phyloP scores from a whole-genome alignment of 441 rosid genomes.

The Gossypium lobatum region DNA sequence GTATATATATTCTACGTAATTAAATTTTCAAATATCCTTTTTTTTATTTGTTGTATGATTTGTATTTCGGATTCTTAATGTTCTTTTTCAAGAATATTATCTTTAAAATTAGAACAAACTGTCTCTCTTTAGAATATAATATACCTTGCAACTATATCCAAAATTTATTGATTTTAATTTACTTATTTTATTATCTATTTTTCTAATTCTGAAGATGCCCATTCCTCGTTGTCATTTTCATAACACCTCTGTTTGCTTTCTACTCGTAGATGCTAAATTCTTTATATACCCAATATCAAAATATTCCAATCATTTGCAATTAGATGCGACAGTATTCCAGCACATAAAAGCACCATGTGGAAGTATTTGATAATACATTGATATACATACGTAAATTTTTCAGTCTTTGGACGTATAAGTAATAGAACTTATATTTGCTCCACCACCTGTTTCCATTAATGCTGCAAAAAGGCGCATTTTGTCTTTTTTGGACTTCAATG shows the following conservation, averaged over 20 bases:
- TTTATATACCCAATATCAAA: background rate
- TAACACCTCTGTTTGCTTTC: background rate
- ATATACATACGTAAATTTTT: background rate
- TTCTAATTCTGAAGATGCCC: background rate
- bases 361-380: background rate
- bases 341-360: background rate
- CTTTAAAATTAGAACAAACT: no score
- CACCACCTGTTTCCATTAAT: conserved; percentile 31
- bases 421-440: conserved; percentile 32
- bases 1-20: background rate
- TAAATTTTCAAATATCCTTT: background rate
- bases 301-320: background rate
- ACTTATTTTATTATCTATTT: background rate
- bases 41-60: no score
- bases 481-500: background rate
- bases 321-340: background rate
- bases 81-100: no score
- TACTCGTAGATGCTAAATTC: background rate
- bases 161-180: no score
- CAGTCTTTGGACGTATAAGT: background rate
- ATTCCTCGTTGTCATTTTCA: background rate
- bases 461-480: background rate
- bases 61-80: no score
- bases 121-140: no score
- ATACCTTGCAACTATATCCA: no score